phyloP scores from a whole-genome alignment of 2,329 filamentous ascomycete genomes.

The Cladorrhinum sp. region DNA sequence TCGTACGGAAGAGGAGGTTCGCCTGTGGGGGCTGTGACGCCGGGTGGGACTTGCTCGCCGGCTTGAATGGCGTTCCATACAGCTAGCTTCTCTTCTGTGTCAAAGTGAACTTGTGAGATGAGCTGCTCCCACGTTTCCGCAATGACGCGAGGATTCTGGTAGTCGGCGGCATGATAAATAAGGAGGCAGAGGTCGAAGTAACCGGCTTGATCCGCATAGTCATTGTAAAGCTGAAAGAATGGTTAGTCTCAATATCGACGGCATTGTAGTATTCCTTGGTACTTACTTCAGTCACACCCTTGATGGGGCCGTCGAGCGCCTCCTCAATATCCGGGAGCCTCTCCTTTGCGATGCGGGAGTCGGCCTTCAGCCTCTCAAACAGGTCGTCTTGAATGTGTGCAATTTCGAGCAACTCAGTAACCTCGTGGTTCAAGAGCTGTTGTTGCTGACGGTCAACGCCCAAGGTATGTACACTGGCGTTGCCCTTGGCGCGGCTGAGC shows the following conservation, averaged over 20 bases:
- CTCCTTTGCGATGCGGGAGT: slow-evolving; percentile 64
- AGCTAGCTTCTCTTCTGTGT: slow-evolving; percentile 44
- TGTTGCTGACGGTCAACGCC: slow-evolving; percentile 76
- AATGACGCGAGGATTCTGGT: slow-evolving; percentile 84
- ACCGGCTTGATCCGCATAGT: slow-evolving; percentile 78
- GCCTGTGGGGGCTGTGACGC: slow-evolving; percentile 29
- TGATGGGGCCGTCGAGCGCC: slow-evolving; percentile 73
- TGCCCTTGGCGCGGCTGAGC: slow-evolving; percentile 85
- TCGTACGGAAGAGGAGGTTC: slow-evolving; percentile 63
- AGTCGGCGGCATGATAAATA: slow-evolving; percentile 89
- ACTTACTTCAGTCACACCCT: slow-evolving; percentile 72
- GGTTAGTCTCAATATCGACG: slow-evolving; percentile 19
- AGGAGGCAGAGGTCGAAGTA: slow-evolving; percentile 93
- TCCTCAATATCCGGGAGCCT: slow-evolving; percentile 62
- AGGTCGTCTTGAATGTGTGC: slow-evolving; percentile 95
- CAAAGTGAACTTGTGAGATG: slow-evolving; percentile 67
- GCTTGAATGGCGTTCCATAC: slow-evolving; percentile 37
- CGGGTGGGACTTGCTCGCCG: slow-evolving; percentile 40
- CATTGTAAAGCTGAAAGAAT: slow-evolving; percentile 73
- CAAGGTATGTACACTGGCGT: slow-evolving; percentile 78
- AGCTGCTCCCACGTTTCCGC: slow-evolving; percentile 79
- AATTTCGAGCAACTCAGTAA: slow-evolving; percentile 83
- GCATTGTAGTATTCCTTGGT: background rate
- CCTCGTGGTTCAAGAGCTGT: slow-evolving; percentile 80
- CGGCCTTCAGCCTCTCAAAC: slow-evolving; percentile 70